Percentiles rank a stretch among this genome's conserved stretches.
phyloP scores from a whole-genome alignment of 108 stramenopile species.

The Asterionellopsis glacialis region DNA sequence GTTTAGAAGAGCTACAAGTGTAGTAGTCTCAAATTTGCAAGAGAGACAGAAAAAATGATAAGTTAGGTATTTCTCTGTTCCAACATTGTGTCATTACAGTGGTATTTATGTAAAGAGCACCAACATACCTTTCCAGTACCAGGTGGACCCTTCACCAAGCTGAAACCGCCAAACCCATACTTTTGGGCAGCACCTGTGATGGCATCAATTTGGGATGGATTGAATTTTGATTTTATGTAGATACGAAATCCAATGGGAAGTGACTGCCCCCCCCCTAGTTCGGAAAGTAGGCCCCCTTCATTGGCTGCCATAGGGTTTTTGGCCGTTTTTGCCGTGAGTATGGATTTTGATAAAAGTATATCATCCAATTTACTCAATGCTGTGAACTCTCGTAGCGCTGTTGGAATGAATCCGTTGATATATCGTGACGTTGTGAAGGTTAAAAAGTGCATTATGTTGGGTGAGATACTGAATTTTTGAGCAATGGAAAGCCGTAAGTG shows the following conservation, averaged over 20 bases:
- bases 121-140: slow-evolving; percentile 28
- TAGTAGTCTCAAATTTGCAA: slow-evolving; percentile 85
- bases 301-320: not conserved
- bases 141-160: slow-evolving; percentile 79
- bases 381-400: slow-evolving; percentile 75
- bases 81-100: too few relatives aligned
- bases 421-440: slow-evolving; percentile 46
- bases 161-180: slow-evolving; percentile 83
- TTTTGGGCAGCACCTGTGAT: slow-evolving; percentile 71
- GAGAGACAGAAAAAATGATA: too few relatives aligned
- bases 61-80: too few relatives aligned
- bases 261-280: slow-evolving; percentile 65
- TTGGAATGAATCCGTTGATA: slow-evolving; percentile 64
- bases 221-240: slow-evolving; percentile 68
- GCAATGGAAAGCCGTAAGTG: slow-evolving; percentile 42
- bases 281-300: slow-evolving; percentile 38
- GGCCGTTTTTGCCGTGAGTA: slow-evolving; percentile 19
- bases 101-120: not conserved
- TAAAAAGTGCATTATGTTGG: slow-evolving; percentile 45
- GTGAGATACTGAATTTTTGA: slow-evolving; percentile 56
- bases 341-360: slow-evolving; percentile 55
- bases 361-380: slow-evolving; percentile 67
- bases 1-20: slow-evolving; percentile 91
- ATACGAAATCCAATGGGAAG: slow-evolving; percentile 68
- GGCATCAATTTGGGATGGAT: slow-evolving; percentile 75